Base-by-base conservation (phyloP, 2,329 filamentous ascomycete genomes). In the Incumbomyces lentus region DNA sequence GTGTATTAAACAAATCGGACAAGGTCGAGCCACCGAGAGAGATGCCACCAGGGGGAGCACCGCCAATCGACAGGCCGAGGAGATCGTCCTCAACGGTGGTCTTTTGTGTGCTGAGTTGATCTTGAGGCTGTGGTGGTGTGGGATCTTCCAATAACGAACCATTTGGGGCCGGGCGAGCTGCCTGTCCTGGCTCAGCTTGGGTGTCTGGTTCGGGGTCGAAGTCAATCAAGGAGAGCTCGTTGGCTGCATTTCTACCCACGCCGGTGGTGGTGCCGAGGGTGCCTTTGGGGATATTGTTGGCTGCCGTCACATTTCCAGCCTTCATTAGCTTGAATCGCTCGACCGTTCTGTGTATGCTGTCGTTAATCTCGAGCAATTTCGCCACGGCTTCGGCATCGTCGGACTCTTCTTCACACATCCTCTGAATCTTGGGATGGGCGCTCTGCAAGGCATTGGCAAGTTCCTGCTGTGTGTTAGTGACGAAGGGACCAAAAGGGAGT, bases 331-430 rank as follows among this genome's bases (percentile, higher is more conserved):
- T 94, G 66, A 96, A 98, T 54, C 92, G 75, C 67, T 96, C 87
- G 47, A 96, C 86, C 1, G 92, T 98, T 52, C 90, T 81, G 62
- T 96, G 86, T 76, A 98, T 98, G 68, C 89, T 95, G 66, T 98
- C 92, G 62, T 98, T 98, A 61, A 98, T 96, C 62, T 96, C 88
- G 47, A 98, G 76, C 10, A 98, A 73, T 66, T 95, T 95, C 36
- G 88, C 86, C 5, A 98, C 92, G 4, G 92, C 92, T 68, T 95
- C 92, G 51, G 88, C 82, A 60, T 98, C 92, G 51, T 96, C 90
- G 10, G 89, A 95, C 62, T 98, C 92, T 65, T 98, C 92, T 65
- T 96, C 90, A 60, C 90, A 96, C 90, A 98, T 98, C 68, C 87
- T 95, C 63, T 96, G 90, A 54, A 98, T 96, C 70, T 98, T 98